Base-by-base conservation (phyloP, 2,329 filamentous ascomycete species). In the Scedosporium apiospermum region DNA sequence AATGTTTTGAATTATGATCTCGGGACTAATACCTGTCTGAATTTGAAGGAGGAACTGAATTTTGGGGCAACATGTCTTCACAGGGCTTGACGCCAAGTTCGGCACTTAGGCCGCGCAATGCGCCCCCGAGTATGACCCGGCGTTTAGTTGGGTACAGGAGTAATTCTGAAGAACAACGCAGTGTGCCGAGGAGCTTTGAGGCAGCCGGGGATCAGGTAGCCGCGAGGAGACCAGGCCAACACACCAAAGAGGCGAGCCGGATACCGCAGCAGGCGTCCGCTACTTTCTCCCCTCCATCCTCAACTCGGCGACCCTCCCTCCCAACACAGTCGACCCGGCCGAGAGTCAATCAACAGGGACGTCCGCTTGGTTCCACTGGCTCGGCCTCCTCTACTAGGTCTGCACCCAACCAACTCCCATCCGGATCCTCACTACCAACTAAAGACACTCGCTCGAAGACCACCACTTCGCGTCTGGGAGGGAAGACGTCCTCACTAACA, bases 401-500 rank as follows among this genome's bases (percentile, higher is more conserved):
- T n/a, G 68, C 66, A 21, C 66, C 70, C 21, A 66, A 68, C 49
- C 69, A 70, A 41, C 70, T 70, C 38, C 68, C 67, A 44, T 74
- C 74, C 30, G 72, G 71, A 12, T 72, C 72, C 23, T 71, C 72
- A n/a, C 21, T 23, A 38, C 57, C 60, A 4, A 34, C 14, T 21
- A 57, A 41, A 26, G 60, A 62, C 14, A 14, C 60, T 3, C 23
- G 51, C 26, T 27, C 34, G 16, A 62, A 44, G 51, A 30, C 53
- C 1, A 16, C 53, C 2, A 16, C 21, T 12, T 38, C 34, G 21
- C 46, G 57, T 21, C 69, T 83, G 58, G 75, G 79, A 66, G 77
- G 78, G 66, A 85, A 83, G 68, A 76, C 78, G 62, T 79, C 81
- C 14, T 76, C 75, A 10, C 69, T 80, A 46, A 72, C 78, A 1